Evolutionary conservation across 192 early-diverging fungal genomes (phyloP).

Genomic region (Backusella circina): DNA sequence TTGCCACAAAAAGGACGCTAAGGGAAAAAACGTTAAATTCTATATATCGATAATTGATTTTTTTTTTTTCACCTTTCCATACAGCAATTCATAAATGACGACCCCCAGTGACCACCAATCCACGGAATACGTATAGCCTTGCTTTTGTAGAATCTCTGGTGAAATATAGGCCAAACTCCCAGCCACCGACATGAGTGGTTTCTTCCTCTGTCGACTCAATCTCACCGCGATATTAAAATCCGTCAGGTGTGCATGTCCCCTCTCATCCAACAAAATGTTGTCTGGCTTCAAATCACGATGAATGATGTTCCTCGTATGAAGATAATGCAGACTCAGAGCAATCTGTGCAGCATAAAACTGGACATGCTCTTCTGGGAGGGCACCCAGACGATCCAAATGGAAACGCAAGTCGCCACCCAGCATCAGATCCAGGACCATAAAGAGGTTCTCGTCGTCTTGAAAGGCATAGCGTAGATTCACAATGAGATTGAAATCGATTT

Average conservation of each 20-base stretch:
- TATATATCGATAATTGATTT: constrained; percentile 15
- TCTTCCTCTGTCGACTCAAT: constrained; percentile 49
- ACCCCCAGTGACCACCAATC: constrained; percentile 84
- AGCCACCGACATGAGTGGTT: constrained; percentile 67
- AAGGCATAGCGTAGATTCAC: constrained; percentile 93
- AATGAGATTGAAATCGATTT: constrained; percentile 79
- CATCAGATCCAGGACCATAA: constrained; percentile 94
- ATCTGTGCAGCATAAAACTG: constrained; percentile 70
- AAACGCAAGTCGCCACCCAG: constrained; percentile 91
- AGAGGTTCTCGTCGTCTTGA: constrained; percentile 91
- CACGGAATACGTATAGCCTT: constrained; percentile 50
- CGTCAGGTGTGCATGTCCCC: constrained; percentile 77
- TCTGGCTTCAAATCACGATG: constrained; percentile 87
- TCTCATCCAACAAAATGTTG: constrained; percentile 75
- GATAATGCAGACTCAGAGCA: constrained; percentile 58
- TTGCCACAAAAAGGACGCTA: constrained; percentile 85
- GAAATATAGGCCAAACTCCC: constrained; percentile 89
- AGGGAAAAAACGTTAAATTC: not conserved
- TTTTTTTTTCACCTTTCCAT: constrained; percentile 57
- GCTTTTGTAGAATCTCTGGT: constrained; percentile 66
- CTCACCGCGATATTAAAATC: constrained; percentile 87
- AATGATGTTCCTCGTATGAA: constrained; percentile 67
- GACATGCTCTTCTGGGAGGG: constrained; percentile 62
- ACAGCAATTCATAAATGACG: constrained; percentile 69
- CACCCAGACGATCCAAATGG: constrained; percentile 71